Base-by-base conservation (phyloP, 768 basidiomycete genomes). In the Lentinula raphanica region DNA sequence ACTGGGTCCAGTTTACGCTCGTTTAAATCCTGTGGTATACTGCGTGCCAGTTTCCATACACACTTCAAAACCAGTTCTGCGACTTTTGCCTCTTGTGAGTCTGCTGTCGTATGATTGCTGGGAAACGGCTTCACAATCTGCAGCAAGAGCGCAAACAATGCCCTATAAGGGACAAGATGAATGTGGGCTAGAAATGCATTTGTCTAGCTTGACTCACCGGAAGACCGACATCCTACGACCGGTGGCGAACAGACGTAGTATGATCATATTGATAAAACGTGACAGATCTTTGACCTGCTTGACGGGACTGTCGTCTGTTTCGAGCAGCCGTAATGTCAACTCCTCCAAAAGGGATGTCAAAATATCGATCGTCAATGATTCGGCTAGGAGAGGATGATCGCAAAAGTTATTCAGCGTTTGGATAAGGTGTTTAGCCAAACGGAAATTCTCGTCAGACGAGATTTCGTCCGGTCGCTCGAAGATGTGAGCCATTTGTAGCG, bases 241-340 rank as follows among this genome's bases (percentile, higher is more conserved):
- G 9, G 93, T 94, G 32, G 93, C 90, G 74, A 99, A 96, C 56
- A 97, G 70, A 31, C 95, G 88, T 58, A 99, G 76, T 60, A 98
- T 89, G 58, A 98, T 94, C 92, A 98, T 95, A 71, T 99, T 99
- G 74, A 99, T 95, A 71, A 97, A 98, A 50, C 92, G 85, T 5
- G 94, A 94, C 58, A 98, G 68, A 68, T 98, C 97, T 68, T 94
- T 93, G 40, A 97, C 85, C 67, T 93, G 89, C 68, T 84, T 85
- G 48, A 90, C 81, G 15, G 79, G 72, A 63, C 86, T 92, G 64
- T 94, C 92, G 67, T 98, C 96, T 28, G 96, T 98, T 69, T 97
- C 92, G 19, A 99, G 80, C 21, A 99, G 80, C 6, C 96, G 87
- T 36, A 92, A 71, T 0, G 96, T 96, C 63, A 99, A 74, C 72